A percentile compares a stretch with the other conserved stretches of the same genome.
Evolutionary conservation across 176 grass and related monocot genomes (phyloP).

Genomic region (Alloteropsis semialata): DNA sequence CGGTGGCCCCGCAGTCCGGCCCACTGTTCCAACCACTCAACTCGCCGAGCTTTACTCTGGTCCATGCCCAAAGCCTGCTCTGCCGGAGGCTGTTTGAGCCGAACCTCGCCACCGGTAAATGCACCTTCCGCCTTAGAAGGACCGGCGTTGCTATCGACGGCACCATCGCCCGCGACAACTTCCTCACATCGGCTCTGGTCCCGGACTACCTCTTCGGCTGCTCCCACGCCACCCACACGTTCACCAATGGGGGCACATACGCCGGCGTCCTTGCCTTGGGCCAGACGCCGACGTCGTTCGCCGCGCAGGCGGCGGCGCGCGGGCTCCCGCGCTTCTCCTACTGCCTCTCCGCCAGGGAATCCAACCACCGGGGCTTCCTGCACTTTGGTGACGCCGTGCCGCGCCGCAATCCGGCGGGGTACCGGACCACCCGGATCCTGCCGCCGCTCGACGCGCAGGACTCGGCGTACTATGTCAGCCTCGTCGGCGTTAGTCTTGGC

Average conservation of each 20-base stretch:
- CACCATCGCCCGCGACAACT: no score
- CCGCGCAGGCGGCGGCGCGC: neutral
- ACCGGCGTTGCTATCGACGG: no score
- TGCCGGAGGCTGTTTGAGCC: no score
- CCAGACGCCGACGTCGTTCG: neutral
- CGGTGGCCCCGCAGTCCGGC: no score
- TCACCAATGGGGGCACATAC: neutral
- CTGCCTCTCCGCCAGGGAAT: neutral
- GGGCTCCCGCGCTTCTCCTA: neutral
- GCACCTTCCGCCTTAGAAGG: no score
- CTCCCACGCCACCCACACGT: neutral
- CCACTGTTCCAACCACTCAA: no score
- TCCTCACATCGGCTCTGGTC: no score
- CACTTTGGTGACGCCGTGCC: neutral
- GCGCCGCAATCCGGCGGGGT: no score
- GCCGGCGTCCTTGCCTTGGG: neutral
- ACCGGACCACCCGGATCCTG: neutral
- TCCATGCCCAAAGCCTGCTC: no score
- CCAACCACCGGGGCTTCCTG: neutral
- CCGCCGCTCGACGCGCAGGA: neutral
- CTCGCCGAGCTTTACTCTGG: no score
- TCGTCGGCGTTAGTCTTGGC: neutral
- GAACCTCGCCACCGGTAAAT: no score
- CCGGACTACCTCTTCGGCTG: neutral
- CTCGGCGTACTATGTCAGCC: neutral